Base-by-base conservation (phyloP, 2,329 filamentous ascomycete genomes). In the Colletotrichum spinosum region DNA sequence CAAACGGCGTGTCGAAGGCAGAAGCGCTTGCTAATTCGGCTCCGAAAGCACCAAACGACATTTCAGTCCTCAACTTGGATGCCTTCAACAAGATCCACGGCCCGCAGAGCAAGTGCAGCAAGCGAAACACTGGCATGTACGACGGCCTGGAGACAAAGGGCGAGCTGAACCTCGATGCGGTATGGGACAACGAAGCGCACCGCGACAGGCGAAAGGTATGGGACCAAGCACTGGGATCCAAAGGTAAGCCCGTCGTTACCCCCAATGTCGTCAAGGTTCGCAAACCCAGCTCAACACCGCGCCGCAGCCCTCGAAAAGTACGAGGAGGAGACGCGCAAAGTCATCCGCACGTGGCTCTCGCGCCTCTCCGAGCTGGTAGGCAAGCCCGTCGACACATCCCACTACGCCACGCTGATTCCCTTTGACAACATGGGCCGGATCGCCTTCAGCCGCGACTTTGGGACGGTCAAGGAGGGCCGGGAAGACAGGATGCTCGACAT, bases 401-500 rank as follows among this genome's bases (percentile, higher is more conserved):
- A 69, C n/a, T 74, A 72, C 53, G 68, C 72, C 2, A 60, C 64
- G 8, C 64, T 75, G 25, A 71, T 75, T 5, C 67, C 71, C 2
- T 75, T 75, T 49, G 72, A 75, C n/a, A 72, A 73, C 15, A 74
- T 72, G 69, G 73, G 73, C 13, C 70, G 69, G 4, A 66, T 73
- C 17, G 73, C 71, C 2, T 75, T 71, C 52, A 70, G 70, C 0
- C 60, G 62, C 10, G 69, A 72, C 9, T 75, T 74, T 12, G 67
- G 68, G 1, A 70, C 69, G 11, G 58, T 75, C 9, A 49, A 66
- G 6, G 67, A 69, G 6, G 72, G 73, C 2, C 63, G 69, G 33
- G 70, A 72, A 17, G 68, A 70, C 39, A 52, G 55, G 5, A 71
- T 72, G 69, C 63, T 74, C 1, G 60, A 68, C 5, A 53, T 71